Conservation (phyloP, 2,329 filamentous ascomycete genomes). For the Sporothrix dimorphospora region DNA sequence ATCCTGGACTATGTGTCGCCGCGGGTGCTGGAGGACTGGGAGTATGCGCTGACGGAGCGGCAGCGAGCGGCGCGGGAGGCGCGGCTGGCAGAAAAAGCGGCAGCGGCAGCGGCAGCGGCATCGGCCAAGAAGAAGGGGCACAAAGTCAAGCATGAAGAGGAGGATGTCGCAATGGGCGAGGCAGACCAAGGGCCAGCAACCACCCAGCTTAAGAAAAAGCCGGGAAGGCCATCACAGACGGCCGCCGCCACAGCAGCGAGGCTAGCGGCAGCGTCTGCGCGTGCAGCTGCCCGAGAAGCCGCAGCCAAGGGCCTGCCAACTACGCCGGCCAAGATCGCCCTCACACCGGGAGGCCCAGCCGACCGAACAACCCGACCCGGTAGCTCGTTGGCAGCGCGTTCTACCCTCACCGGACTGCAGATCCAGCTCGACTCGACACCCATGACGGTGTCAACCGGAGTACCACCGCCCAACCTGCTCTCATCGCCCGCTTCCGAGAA, state of each 20-base stretch:
- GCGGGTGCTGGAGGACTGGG: constrained; percentile 59
- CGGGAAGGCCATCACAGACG: background rate
- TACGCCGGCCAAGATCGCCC: background rate
- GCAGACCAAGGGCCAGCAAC: background rate
- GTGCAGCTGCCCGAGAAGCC: background rate
- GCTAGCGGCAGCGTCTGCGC: background rate
- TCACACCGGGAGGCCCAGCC: background rate
- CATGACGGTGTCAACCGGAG: background rate
- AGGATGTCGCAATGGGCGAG: background rate
- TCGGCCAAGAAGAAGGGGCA: constrained; percentile 3
- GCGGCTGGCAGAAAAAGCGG: background rate
- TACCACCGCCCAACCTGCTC: background rate
- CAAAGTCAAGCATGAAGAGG: background rate
- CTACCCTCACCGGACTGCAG: background rate
- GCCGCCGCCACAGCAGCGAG: background rate
- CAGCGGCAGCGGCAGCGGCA: background rate
- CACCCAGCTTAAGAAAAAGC: background rate
- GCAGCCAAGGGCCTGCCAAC: background rate
- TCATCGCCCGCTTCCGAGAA: background rate
- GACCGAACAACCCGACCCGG: background rate
- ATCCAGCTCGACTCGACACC: constrained; percentile 17
- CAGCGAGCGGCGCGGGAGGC: constrained; percentile 38
- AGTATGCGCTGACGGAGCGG: constrained; percentile 50
- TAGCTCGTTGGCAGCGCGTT: background rate
- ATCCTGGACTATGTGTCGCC: constrained; percentile 64